These are phyloP conservation scores for Amylocarpus encephaloides DNA, from an alignment of 2,329 filamentous ascomycete species.

Conservation along the genomic window DNA sequence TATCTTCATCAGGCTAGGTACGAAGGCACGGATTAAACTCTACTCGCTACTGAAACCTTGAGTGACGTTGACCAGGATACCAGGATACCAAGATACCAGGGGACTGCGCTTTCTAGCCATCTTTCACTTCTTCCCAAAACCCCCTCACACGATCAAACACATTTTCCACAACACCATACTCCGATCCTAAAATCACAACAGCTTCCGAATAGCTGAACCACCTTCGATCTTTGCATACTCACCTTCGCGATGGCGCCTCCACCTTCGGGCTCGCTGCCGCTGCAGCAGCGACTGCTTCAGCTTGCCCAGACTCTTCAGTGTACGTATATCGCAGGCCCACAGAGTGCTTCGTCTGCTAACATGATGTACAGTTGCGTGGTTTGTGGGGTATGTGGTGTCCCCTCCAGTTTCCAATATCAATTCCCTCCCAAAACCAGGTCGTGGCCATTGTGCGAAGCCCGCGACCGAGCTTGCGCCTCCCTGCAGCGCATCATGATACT, in stretches of 20 bases:
- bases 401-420: neutral
- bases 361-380: constrained; percentile 61
- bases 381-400: constrained; percentile 59
- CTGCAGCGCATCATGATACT: constrained; percentile 14
- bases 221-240: neutral
- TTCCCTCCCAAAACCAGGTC: constrained; percentile 1
- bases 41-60: neutral
- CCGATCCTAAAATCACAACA: neutral
- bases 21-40: too few relatives aligned
- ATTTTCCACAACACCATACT: neutral
- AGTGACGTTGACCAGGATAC: constrained; percentile 1
- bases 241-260: constrained; percentile 27
- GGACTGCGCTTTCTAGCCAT: neutral
- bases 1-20: too few relatives aligned
- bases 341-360: constrained; percentile 17
- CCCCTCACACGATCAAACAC: constrained; percentile 1
- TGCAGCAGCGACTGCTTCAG: constrained; percentile 55
- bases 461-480: constrained; percentile 15
- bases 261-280: constrained; percentile 29
- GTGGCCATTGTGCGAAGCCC: constrained; percentile 8
- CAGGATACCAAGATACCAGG: neutral
- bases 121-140: neutral
- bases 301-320: constrained; percentile 91
- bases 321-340: constrained; percentile 42
- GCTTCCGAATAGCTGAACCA: neutral